Base-by-base conservation (phyloP, 2,329 filamentous ascomycete species). In the Colletotrichum eleusines region DNA sequence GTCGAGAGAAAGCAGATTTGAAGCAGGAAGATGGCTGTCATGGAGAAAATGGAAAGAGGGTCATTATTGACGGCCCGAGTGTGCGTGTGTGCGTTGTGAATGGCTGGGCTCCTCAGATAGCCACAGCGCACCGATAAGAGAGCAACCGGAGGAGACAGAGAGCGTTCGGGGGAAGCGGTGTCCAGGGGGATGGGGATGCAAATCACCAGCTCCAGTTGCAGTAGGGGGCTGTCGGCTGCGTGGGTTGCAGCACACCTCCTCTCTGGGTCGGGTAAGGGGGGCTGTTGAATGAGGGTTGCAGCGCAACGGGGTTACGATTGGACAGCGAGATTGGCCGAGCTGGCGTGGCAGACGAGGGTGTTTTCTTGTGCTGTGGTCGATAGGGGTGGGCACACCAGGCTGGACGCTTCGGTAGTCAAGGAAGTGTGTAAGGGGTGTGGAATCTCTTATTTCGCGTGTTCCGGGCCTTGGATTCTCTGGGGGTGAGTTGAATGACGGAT, bases 1-100 rank as follows among this genome's bases (percentile, higher is more conserved):
- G 83, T 81, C 78, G 84, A 82, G 74, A 81, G 78, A 76, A 82
- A 81, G 77, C 85, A 87, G 74, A 85, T 79, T 77, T 81, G 80
- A 69, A 86, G 76, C 72, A 85, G 81, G 76, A 82, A 82, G 76
- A 75, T 74, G 73, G 79, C 80, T 76, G 82, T 85, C 85, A 87
- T 87, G 83, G 80, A 77, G 78, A 76, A 66, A 54, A 61, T 58
- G 73, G 66, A 72, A 70, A 73, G 69, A 71, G 63, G 67, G 64
- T 74, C 71, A 70, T 74, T 66, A 73, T 73, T 72, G 66, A 72
- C 59, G 67, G 72, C 58, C 55, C 55, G 53, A 23, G 53, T 51
- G 63, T 62, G 44, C 46, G 55, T 63, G 53, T 69, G 68, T 71
- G 71, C 62, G 69, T 72, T 66, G 48, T 48, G 53, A 44, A 65